Conservation (phyloP, 2,329 filamentous ascomycete genomes). For the Penicillium sumatraense region DNA sequence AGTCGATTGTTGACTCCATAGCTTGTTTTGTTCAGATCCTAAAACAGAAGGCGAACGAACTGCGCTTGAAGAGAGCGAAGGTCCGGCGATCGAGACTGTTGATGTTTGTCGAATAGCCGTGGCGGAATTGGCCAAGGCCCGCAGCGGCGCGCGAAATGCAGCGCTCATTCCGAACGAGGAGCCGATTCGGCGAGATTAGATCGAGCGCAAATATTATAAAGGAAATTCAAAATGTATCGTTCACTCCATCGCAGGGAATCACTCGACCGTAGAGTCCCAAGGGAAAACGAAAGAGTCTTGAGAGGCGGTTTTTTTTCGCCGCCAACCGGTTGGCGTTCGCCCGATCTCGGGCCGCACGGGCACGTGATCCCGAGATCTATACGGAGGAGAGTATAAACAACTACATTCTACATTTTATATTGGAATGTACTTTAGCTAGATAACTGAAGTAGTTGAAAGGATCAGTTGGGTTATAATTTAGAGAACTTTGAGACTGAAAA, state of each 20-base stretch:
- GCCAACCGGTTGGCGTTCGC: conserved; percentile 28
- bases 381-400: conserved; percentile 5
- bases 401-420: neutral
- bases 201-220: neutral
- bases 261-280: conserved; percentile 12
- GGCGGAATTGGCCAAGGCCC: conserved; percentile 36
- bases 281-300: conserved; percentile 25
- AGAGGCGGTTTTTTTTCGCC: conserved; percentile 21
- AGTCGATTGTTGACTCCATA: conserved; percentile 1
- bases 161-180: conserved; percentile 37
- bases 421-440: no score
- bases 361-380: conserved; percentile 31
- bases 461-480: no score
- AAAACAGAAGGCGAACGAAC: neutral
- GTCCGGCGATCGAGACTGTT: conserved; percentile 18
- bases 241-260: conserved; percentile 18
- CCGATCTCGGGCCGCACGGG: conserved; percentile 18
- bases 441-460: no score
- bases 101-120: conserved; percentile 31
- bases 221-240: neutral
- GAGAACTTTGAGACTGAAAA: no score
- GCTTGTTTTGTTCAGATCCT: neutral
- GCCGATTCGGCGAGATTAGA: conserved; percentile 2
- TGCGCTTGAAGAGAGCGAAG: conserved; percentile 9
- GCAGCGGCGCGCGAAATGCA: conserved; percentile 38